phyloP scores from a whole-genome alignment of 352 stramenopile genomes.

The Pythium phragmitis region DNA sequence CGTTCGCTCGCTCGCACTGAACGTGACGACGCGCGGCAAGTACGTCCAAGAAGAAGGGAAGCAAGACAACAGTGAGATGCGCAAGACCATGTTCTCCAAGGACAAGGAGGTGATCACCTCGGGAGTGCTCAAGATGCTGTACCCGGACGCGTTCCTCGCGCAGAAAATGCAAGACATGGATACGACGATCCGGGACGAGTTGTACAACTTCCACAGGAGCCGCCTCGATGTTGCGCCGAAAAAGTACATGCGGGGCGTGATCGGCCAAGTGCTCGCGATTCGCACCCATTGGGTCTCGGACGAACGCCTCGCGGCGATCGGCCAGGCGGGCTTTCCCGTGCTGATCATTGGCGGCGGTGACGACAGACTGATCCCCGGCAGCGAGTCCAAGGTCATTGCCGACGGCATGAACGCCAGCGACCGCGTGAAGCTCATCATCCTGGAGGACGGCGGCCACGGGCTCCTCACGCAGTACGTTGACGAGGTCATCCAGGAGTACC shows the following conservation, averaged over 20 bases:
- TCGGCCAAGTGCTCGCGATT: slow-evolving; percentile 25
- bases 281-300: slow-evolving; percentile 49
- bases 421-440: slow-evolving; percentile 46
- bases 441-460: slow-evolving; percentile 41
- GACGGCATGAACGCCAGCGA: slow-evolving; percentile 33
- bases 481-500: slow-evolving; percentile 23
- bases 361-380: slow-evolving; percentile 42
- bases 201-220: slow-evolving; percentile 21
- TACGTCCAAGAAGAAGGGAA: slow-evolving; percentile 30
- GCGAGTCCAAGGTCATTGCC: slow-evolving; percentile 41
- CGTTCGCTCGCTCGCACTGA: slow-evolving; percentile 48
- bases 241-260: slow-evolving; percentile 11
- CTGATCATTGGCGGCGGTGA: slow-evolving; percentile 44
- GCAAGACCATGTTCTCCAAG: slow-evolving; percentile 33
- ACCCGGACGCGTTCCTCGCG: slow-evolving; percentile 36
- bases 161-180: slow-evolving; percentile 31
- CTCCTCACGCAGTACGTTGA: slow-evolving; percentile 39
- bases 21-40: slow-evolving; percentile 48
- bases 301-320: slow-evolving; percentile 42
- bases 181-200: slow-evolving; percentile 1
- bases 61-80: slow-evolving; percentile 19
- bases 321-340: slow-evolving; percentile 41
- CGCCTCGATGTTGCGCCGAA: not conserved
- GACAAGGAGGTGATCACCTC: slow-evolving; percentile 29
- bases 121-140: slow-evolving; percentile 35